Percentiles rank a stretch among this genome's conserved stretches.
phyloP scores from a whole-genome alignment of 108 stramenopile species.

The Pseudonitzschia multistriata region DNA sequence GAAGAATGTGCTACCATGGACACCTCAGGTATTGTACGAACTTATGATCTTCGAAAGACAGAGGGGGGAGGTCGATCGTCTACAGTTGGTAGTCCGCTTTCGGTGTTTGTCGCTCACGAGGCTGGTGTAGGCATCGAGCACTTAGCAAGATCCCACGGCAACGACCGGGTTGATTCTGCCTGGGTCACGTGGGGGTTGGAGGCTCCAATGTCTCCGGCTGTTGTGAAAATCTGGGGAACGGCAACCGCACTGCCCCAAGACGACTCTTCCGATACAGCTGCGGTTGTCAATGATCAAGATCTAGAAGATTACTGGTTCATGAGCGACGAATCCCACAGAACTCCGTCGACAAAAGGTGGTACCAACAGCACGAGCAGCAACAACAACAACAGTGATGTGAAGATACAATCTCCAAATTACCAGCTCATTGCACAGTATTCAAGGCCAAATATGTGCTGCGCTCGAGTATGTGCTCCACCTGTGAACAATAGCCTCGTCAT shows the following conservation, averaged over 20 bases:
- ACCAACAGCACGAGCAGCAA: neutral
- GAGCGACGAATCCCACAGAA: constrained; percentile 16
- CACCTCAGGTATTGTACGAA: constrained; percentile 51
- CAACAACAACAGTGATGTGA: constrained; percentile 7
- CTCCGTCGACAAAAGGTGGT: neutral
- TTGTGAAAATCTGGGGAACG: constrained; percentile 63
- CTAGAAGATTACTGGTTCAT: constrained; percentile 33
- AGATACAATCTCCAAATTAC: constrained; percentile 20
- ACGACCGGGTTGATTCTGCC: neutral
- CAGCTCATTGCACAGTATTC: constrained; percentile 32
- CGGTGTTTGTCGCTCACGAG: constrained; percentile 48
- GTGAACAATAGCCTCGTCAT: constrained; percentile 35
- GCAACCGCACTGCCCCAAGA: neutral
- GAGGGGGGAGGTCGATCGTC: constrained; percentile 22
- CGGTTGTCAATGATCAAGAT: neutral
- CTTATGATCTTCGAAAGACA: constrained; percentile 68
- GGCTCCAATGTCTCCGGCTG: constrained; percentile 30
- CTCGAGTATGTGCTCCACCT: constrained; percentile 43
- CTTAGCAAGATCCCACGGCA: constrained; percentile 18
- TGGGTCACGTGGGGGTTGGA: constrained; percentile 84
- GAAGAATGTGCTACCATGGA: constrained; percentile 74
- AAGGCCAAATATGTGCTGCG: constrained; percentile 41
- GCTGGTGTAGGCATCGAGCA: constrained; percentile 65
- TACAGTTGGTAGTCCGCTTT: neutral
- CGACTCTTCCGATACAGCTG: neutral